A percentile compares a stretch with the other conserved stretches of the same genome.
These are phyloP conservation scores for Misopates orontium DNA, from an alignment of 257 asterid genomes.

Conservation along the genomic window DNA sequence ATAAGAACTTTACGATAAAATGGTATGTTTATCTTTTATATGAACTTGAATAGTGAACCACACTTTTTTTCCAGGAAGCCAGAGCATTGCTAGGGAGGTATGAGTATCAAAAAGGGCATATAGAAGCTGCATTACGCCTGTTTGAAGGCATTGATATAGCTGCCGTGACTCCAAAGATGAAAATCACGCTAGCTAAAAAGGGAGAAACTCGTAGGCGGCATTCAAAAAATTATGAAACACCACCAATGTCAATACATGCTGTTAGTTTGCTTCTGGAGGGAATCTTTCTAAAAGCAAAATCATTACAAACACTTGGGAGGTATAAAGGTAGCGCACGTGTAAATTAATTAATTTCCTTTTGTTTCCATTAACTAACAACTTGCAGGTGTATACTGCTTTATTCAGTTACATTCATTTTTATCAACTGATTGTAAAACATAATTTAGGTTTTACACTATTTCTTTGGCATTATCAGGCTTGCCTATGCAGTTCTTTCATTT, in stretches of 20 bases:
- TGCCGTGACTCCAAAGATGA: conserved; percentile 75
- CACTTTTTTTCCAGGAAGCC: conserved; percentile 69
- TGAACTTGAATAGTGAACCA: conserved; percentile 7
- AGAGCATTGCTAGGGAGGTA: conserved; percentile 91
- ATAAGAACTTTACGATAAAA: conserved; percentile 17
- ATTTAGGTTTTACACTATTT: too few species aligned
- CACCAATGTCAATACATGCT: conserved; percentile 87
- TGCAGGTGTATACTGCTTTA: neutral
- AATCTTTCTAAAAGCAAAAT: conserved; percentile 75
- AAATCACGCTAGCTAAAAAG: conserved; percentile 52
- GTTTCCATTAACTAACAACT: neutral
- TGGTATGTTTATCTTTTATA: neutral
- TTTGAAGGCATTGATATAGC: conserved; percentile 89
- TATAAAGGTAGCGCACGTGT: conserved; percentile 64
- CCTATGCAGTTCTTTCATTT: too few species aligned
- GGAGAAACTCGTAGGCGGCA: conserved; percentile 58
- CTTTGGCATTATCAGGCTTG: too few species aligned
- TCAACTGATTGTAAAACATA: too few species aligned
- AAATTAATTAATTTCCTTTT: conserved; percentile 7
- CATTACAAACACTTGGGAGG: conserved; percentile 80
- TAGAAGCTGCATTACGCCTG: conserved; percentile 87
- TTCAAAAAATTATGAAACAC: conserved; percentile 50
- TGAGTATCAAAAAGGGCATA: conserved; percentile 86
- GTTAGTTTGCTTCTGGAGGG: conserved; percentile 88
- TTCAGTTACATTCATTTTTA: too few species aligned